Percentiles rank a stretch among this genome's conserved stretches.
Conservation (phyloP, 2,329 filamentous ascomycete genomes). For the Periconia macrospinosa region DNA sequence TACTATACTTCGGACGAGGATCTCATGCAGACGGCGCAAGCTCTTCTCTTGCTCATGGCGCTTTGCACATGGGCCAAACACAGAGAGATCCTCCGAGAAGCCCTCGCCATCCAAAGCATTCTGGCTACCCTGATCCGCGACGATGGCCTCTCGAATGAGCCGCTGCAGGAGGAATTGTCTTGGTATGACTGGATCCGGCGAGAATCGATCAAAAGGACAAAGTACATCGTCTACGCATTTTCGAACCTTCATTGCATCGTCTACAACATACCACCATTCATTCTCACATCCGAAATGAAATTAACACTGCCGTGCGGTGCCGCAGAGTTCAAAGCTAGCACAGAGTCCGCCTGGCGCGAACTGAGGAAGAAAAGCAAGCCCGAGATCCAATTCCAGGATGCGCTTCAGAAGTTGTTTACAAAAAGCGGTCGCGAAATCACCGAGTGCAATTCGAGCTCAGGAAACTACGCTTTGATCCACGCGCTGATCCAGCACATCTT, state of each 20-base stretch:
- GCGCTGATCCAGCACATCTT: conserved; percentile 74
- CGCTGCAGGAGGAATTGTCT: conserved; percentile 57
- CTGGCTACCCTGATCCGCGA: conserved; percentile 59
- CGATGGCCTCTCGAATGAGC: conserved; percentile 55
- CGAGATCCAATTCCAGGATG: conserved; percentile 35
- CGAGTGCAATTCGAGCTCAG: conserved; percentile 42
- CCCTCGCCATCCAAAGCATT: conserved; percentile 59
- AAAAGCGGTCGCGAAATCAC: conserved; percentile 35
- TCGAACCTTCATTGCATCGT: conserved; percentile 64
- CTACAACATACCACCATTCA: conserved; percentile 62
- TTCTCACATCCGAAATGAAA: conserved; percentile 58
- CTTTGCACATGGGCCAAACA: conserved; percentile 64
- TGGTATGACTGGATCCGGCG: conserved; percentile 58
- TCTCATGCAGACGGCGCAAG: conserved; percentile 66
- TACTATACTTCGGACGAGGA: conserved; percentile 21
- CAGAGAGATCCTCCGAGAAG: conserved; percentile 59
- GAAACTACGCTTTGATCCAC: conserved; percentile 73
- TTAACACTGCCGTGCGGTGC: conserved; percentile 58
- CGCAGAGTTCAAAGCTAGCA: conserved; percentile 58
- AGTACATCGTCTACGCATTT: conserved; percentile 60
- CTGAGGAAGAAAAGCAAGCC: conserved; percentile 24
- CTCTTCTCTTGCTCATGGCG: conserved; percentile 63
- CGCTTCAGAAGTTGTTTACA: conserved; percentile 37
- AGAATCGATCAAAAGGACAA: conserved; percentile 58
- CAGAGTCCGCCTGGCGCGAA: conserved; percentile 53